Evolutionary conservation across 2,329 filamentous ascomycete species (phyloP), one percentile per base, ranked within the genome.

Genomic region (Graphium sp.): DNA sequence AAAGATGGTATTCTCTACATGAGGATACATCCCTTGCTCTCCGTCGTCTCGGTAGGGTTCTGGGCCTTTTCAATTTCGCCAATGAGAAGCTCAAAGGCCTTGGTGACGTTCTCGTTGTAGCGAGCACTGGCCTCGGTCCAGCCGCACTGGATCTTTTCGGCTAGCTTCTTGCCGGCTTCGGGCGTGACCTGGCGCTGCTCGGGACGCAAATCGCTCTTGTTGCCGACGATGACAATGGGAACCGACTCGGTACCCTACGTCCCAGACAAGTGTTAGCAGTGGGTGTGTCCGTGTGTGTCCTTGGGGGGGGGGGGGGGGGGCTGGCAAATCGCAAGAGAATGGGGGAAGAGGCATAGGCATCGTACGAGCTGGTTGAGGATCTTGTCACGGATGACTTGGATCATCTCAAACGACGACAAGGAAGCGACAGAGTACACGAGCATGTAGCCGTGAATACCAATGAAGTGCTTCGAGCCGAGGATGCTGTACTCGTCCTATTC

Each of bases 391-490:
- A 98, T 93, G 34, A 94, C 83, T 45, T 81, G 74, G 28, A 93
- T 78, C 87, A 95, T 98, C 50, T 98, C 89, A 47, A 94, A 95
- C 7, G 84, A 92, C 42, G 89, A 80, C 45, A 82, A 74, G 26
- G 82, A 93, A 14, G 81, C 80, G 28, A 98, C 85, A n/a, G 85
- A 93, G 56, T 98, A 98, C 27, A 94, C 87, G 35, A 98, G 77
- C 69, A 98, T 84, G 54, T 95, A 98, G 32, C 89, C 89, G 59
- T 98, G 89, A 40, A 95, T 95, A 37, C 89, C 89, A 50, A 98
- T 95, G 46, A 95, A 95, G 51, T 95, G 87, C 60, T 95, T 95
- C 37, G 82, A 92, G 55, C 94, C 95, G 36, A 98, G 65, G 39
- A 95, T 94, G 48, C 82, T 92, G 62, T 98, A 98, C 56, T 98